phyloP scores from a whole-genome alignment of 495 filamentous ascomycete species.

The Podospora bellae-mahoneyi region DNA sequence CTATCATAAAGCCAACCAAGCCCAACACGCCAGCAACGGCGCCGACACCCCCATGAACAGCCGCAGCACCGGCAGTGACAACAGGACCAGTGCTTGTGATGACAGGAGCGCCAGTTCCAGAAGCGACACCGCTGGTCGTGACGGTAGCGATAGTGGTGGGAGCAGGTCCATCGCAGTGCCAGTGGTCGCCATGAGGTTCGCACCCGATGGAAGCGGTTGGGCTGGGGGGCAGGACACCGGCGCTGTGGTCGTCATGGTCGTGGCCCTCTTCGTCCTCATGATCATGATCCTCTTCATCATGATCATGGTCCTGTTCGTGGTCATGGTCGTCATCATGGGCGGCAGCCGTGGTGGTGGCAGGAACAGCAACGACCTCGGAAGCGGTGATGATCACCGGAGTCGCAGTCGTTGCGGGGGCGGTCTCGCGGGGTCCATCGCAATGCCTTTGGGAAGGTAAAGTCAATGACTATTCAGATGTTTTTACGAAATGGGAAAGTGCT shows the following conservation, averaged over 20 bases:
- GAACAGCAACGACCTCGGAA: not conserved
- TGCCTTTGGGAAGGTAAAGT: not conserved
- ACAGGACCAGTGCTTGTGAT: not conserved
- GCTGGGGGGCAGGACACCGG: not conserved
- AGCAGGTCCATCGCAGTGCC: conserved; percentile 2
- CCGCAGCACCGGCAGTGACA: not conserved
- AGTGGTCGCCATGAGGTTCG: conserved; percentile 3
- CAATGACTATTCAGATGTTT: not conserved
- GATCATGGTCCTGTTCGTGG: not conserved
- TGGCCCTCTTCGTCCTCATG: not conserved
- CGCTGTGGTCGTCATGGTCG: conserved; percentile 1
- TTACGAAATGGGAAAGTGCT: not conserved
- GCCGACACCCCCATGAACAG: not conserved
- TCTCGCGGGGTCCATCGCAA: not conserved
- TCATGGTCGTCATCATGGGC: not conserved
- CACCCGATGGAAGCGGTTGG: conserved; percentile 1
- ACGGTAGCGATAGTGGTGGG: not conserved
- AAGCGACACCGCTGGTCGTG: not conserved
- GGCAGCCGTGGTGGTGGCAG: not conserved
- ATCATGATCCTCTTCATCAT: conserved; percentile 1
- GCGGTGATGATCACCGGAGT: not conserved
- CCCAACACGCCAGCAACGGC: not conserved
- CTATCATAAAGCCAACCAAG: not conserved
- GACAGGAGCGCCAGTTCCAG: not conserved
- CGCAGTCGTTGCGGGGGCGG: not conserved